Evolutionary conservation across 2,329 filamentous ascomycete species (phyloP).

Genomic region (Corynespora cassiicola): DNA sequence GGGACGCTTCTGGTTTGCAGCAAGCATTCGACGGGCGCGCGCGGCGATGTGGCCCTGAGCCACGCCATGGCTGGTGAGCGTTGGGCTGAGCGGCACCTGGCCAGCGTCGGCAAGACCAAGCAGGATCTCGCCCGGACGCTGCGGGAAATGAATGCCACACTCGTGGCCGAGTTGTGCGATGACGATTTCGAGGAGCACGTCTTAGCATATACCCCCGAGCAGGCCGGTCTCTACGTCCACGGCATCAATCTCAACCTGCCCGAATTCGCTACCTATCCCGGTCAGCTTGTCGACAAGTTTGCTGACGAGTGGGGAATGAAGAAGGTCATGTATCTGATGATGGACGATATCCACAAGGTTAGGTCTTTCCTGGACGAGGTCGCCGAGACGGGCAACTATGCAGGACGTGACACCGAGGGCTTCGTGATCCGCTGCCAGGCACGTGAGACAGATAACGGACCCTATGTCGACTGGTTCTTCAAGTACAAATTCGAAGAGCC

Average conservation of each 20-base stretch:
- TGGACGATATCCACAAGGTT: constrained; percentile 76
- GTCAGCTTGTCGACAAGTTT: constrained; percentile 83
- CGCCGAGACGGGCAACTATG: constrained; percentile 87
- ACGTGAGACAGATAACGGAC: constrained; percentile 57
- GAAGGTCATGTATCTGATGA: constrained; percentile 80
- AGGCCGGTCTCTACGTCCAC: constrained; percentile 91
- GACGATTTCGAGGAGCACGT: constrained; percentile 98
- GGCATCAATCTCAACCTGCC: constrained; percentile 97
- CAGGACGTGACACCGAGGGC: constrained; percentile 91
- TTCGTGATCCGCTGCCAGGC: constrained; percentile 92
- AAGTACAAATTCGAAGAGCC: constrained; percentile 99
- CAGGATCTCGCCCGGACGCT: constrained; percentile 79
- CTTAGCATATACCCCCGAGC: constrained; percentile 81
- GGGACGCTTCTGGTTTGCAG: constrained; percentile 94
- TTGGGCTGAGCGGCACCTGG: constrained; percentile 82
- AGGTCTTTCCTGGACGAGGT: constrained; percentile 82
- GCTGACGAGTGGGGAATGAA: constrained; percentile 93
- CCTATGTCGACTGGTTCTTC: constrained; percentile 97
- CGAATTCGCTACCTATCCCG: constrained; percentile 85
- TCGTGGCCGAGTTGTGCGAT: constrained; percentile 95
- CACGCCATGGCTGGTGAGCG: constrained; percentile 84
- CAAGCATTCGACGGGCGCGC: constrained; percentile 91
- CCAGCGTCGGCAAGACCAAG: constrained; percentile 76
- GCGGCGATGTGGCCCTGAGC: constrained; percentile 74
- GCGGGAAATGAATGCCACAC: constrained; percentile 83